These are phyloP conservation scores for Alternaria triticina DNA, from an alignment of 2,329 filamentous ascomycete genomes.

Conservation along the genomic window DNA sequence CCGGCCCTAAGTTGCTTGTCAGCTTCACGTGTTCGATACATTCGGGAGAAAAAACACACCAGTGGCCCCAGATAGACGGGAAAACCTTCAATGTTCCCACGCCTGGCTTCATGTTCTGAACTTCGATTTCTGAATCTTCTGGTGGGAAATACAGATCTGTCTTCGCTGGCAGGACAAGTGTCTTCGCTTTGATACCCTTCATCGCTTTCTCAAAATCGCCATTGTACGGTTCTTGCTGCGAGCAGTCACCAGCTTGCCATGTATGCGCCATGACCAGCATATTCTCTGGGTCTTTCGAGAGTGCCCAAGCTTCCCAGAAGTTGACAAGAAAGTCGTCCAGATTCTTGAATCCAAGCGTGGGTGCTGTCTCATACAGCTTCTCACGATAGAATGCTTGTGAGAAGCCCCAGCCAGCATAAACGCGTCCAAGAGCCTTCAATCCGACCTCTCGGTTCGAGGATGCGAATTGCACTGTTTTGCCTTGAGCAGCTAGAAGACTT, in stretches of 20 bases:
- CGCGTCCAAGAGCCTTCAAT: conserved; percentile 74
- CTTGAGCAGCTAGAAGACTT: conserved; percentile 29
- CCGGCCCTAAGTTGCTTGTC: conserved; percentile 60
- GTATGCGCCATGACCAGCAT: conserved; percentile 77
- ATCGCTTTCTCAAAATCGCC: conserved; percentile 68
- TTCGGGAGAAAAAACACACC: conserved; percentile 48
- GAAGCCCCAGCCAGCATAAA: conserved; percentile 83
- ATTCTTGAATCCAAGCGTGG: conserved; percentile 65
- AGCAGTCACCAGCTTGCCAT: conserved; percentile 78
- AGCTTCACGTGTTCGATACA: conserved; percentile 1
- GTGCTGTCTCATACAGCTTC: conserved; percentile 66
- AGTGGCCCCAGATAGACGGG: conserved; percentile 70
- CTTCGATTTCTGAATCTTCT: conserved; percentile 78
- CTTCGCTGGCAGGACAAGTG: conserved; percentile 71
- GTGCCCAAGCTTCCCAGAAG: conserved; percentile 79
- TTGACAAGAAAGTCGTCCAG: conserved; percentile 76
- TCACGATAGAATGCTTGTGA: conserved; percentile 79
- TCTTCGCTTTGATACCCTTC: conserved; percentile 73
- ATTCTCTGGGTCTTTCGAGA: conserved; percentile 77
- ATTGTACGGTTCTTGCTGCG: conserved; percentile 71
- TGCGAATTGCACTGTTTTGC: conserved; percentile 54
- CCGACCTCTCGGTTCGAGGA: conserved; percentile 61
- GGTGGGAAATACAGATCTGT: conserved; percentile 85
- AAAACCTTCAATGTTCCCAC: conserved; percentile 62
- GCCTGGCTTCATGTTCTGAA: conserved; percentile 65